Evolutionary conservation across 192 early-diverging fungal species (phyloP).

Genomic region (Coemansia sp.): DNA sequence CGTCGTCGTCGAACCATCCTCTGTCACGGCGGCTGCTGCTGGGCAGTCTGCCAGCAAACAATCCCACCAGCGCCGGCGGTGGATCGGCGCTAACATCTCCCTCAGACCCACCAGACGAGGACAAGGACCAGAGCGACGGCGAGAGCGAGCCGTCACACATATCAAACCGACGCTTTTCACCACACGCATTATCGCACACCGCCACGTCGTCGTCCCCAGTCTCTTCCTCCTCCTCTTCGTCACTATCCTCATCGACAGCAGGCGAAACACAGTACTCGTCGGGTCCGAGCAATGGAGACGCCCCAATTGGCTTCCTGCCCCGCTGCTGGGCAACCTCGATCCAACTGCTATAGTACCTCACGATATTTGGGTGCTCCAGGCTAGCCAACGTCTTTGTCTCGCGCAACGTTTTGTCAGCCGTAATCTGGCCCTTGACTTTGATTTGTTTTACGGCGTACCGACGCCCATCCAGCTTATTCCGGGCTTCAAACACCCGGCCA

Average conservation of each 20-base stretch:
- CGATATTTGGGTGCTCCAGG: conserved; percentile 86
- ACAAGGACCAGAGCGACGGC: not conserved
- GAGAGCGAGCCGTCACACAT: not conserved
- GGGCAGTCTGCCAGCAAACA: not conserved
- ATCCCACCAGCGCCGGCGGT: not conserved
- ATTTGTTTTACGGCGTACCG: conserved; percentile 94
- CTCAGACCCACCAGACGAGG: not conserved
- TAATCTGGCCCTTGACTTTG: conserved; percentile 60
- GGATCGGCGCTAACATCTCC: not conserved
- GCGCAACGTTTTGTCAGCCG: conserved; percentile 75
- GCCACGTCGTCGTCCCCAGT: not conserved
- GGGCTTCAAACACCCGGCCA: conserved; percentile 80
- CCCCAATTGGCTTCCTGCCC: not conserved
- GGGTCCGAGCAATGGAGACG: not conserved
- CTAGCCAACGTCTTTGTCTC: conserved; percentile 90
- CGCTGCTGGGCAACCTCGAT: conserved; percentile 66
- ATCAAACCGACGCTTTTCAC: not conserved
- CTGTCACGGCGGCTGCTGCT: not conserved
- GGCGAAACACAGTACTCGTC: conserved; percentile 11
- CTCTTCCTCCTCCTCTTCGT: not conserved
- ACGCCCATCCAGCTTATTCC: conserved; percentile 85
- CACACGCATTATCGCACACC: not conserved
- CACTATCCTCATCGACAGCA: not conserved
- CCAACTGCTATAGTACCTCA: conserved; percentile 93
- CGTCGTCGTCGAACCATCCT: conserved; percentile 30